Conservation (phyloP, 2,329 filamentous ascomycete species). For the Fusarium circinatum region DNA sequence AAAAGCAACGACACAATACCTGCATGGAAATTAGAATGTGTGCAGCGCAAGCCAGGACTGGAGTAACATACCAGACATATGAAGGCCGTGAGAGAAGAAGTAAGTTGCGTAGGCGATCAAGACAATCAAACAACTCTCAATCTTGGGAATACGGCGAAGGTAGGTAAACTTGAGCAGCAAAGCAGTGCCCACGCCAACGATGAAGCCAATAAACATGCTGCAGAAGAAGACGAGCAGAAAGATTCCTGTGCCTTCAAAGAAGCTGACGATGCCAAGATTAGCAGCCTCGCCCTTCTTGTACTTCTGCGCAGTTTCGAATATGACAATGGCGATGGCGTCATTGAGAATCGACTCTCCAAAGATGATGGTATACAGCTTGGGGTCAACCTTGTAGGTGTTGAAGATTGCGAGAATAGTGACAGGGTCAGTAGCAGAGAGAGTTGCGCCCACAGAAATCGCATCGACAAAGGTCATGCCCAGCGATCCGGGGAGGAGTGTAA, state of each 20-base stretch:
- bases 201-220: slow-evolving; percentile 87
- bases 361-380: slow-evolving; percentile 97
- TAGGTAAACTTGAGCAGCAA: slow-evolving; percentile 94
- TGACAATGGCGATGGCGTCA: slow-evolving; percentile 96
- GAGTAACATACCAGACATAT: slow-evolving; percentile 83
- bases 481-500: slow-evolving; percentile 85
- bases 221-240: slow-evolving; percentile 98
- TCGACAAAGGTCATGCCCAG: slow-evolving; percentile 92
- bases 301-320: slow-evolving; percentile 96
- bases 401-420: slow-evolving; percentile 99
- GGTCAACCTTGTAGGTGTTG: slow-evolving; percentile 99
- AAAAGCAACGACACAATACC: slow-evolving; percentile 97
- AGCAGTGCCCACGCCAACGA: slow-evolving; percentile 88
- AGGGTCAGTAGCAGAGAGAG: slow-evolving; percentile 94
- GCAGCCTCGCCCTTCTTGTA: slow-evolving; percentile 82
- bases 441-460: slow-evolving; percentile 95
- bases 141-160: slow-evolving; percentile 91
- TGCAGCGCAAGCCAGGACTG: not conserved
- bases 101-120: slow-evolving; percentile 96
- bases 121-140: slow-evolving; percentile 93
- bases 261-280: slow-evolving; percentile 79
- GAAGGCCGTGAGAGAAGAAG: slow-evolving; percentile 95
- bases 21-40: slow-evolving; percentile 50
- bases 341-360: slow-evolving; percentile 99
- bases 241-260: slow-evolving; percentile 91